A percentile compares a stretch with the other conserved stretches of the same genome.
Conservation (phyloP, 148 eudicot species). For the Chenopodium suecicum region DNA sequence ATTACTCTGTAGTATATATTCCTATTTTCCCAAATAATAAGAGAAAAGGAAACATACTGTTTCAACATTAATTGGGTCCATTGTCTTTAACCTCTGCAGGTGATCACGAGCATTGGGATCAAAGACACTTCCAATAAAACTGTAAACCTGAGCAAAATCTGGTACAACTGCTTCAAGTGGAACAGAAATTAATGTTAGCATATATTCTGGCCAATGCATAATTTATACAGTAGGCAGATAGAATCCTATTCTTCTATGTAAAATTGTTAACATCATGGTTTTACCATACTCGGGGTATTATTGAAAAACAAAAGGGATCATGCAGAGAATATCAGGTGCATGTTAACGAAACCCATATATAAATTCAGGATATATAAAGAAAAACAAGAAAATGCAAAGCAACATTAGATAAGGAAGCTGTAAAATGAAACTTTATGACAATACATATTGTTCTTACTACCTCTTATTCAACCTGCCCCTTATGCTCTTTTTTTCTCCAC, state of each 20-base stretch:
- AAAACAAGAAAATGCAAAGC: constrained; percentile 7
- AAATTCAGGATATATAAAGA: background rate
- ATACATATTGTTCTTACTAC: too few relatives aligned
- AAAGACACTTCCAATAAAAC: constrained; percentile 83
- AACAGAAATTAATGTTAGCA: constrained; percentile 1
- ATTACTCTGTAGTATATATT: too few relatives aligned
- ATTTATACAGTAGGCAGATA: background rate
- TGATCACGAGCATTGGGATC: constrained; percentile 66
- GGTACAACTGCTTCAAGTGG: constrained; percentile 58
- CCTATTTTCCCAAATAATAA: background rate
- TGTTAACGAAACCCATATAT: background rate
- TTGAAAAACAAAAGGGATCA: background rate
- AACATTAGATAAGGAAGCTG: background rate
- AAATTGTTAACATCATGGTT: background rate
- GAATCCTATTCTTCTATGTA: background rate
- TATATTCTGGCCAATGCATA: background rate
- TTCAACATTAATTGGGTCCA: constrained; percentile 81
- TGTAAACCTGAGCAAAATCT: constrained; percentile 78
- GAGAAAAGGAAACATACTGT: constrained; percentile 51
- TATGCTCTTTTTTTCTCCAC: too few relatives aligned
- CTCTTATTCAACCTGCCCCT: too few relatives aligned
- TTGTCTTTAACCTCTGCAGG: constrained; percentile 58
- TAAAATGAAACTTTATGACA: too few relatives aligned
- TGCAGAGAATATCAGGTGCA: background rate
- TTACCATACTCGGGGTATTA: background rate